Base-by-base conservation (phyloP, 805 yeast genomes). In the Sugiyamaella marilandica region DNA sequence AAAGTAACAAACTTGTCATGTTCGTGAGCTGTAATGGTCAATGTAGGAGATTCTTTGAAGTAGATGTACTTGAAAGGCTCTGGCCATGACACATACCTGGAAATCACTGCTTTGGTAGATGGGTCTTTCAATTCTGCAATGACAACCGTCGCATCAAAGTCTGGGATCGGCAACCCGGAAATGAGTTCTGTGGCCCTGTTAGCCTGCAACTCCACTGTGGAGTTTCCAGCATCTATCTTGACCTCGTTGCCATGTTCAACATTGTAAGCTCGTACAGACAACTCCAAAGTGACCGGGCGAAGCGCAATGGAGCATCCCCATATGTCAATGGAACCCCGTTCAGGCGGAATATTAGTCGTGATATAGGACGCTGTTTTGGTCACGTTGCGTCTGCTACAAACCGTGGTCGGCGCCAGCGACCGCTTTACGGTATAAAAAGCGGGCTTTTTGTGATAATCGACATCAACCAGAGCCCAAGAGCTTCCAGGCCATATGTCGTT, bases 401-500 rank as follows among this genome's bases (percentile, higher is more conserved):
- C 51, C 5, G 59, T 61, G 5, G 67, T 53, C 11, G 68, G 57
- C 14, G 60, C 52, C 49, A 69, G 62, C 47, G 73, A 76, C 55
- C 81, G 67, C 56, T 74, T 76, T 29, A 76, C 65, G 1, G 78
- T 69, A 56, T 71, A 78, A 58, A 69, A 78, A 0, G 74, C 78
- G 47, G 76, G 55, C 57, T 78, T 78, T 7, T 77, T 77, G 36
- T 72, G 60, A 32, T 59, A 59, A 45, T 64, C 68, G 50, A 59
- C 69, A 55, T 78, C 82, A 10, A 73, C 69, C 21, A 77, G 59
- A 0, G 80, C 64, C 81, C 82, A 78, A 10, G 76, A 70, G 1
- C 77, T 69, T 1, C 69, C 74, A 1, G 81, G 81, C 77, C 80
- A 76, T 50, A 77, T 73, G 58, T 78, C 81, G 55, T 78, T 76